A percentile compares a stretch with the other conserved stretches of the same genome.
Conservation (phyloP, 345 rosid genomes). For the Mallotus nudiflorus region DNA sequence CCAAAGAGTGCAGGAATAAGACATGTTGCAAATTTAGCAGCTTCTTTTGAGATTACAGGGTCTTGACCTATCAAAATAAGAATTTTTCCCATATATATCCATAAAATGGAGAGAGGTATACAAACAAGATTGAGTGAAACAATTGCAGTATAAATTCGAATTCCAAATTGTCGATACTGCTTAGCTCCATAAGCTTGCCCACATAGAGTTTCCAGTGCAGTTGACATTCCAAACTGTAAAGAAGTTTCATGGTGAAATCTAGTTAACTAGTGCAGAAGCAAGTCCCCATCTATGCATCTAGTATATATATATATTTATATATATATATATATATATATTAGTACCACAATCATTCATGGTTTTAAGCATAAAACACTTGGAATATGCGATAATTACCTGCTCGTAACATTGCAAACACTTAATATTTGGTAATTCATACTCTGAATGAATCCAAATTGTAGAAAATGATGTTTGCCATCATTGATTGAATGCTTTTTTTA, state of each 20-base stretch:
- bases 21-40: slow-evolving; percentile 9
- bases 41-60: slow-evolving; percentile 15
- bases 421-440: too few relatives aligned
- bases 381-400: too few relatives aligned
- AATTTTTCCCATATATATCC: slow-evolving; percentile 11
- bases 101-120: slow-evolving; percentile 2
- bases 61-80: slow-evolving; percentile 15
- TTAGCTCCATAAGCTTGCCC: slow-evolving; percentile 25
- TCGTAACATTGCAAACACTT: too few relatives aligned
- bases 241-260: neutral
- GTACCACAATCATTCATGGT: too few relatives aligned
- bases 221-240: slow-evolving; percentile 8
- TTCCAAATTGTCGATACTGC: slow-evolving; percentile 12
- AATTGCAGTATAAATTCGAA: slow-evolving; percentile 7
- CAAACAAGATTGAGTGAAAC: slow-evolving; percentile 7
- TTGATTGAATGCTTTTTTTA: too few relatives aligned
- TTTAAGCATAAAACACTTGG: too few relatives aligned
- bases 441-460: too few relatives aligned
- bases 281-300: too few relatives aligned
- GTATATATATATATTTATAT: too few relatives aligned
- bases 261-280: too few relatives aligned
- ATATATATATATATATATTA: too few relatives aligned
- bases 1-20: slow-evolving; percentile 20
- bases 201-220: slow-evolving; percentile 16
- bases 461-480: too few relatives aligned